Conservation (phyloP, 331 rosid genomes). For the Ulmus americana region DNA sequence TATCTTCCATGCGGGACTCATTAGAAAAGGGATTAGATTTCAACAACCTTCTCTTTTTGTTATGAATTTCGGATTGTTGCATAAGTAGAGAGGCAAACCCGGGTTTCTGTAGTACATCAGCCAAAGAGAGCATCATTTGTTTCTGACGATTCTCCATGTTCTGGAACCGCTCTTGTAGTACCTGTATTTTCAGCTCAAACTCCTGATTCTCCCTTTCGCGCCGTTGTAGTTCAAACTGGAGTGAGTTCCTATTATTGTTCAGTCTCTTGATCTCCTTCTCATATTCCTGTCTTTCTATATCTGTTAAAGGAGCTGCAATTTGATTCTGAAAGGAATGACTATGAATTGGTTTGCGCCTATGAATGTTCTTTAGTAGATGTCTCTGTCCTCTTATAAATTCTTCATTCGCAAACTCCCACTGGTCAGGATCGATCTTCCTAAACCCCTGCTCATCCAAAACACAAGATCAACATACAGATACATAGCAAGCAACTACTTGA, state of each 20-base stretch:
- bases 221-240: constrained; percentile 27
- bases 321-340: constrained; percentile 37
- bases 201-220: constrained; percentile 29
- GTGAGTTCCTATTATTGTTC: constrained; percentile 23
- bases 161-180: constrained; percentile 21
- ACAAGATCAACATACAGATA: constrained; percentile 1
- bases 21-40: constrained; percentile 11
- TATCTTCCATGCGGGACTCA: constrained; percentile 15
- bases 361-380: constrained; percentile 40
- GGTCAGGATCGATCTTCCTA: constrained; percentile 44
- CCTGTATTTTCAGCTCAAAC: constrained; percentile 23
- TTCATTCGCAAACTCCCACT: constrained; percentile 51
- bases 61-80: constrained; percentile 29
- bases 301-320: constrained; percentile 29
- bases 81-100: constrained; percentile 22
- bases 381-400: constrained; percentile 41
- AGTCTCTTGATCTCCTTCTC: constrained; percentile 30
- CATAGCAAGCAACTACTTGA: neutral
- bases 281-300: constrained; percentile 29
- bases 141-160: constrained; percentile 32
- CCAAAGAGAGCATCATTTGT: constrained; percentile 18
- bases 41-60: constrained; percentile 31
- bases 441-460: constrained; percentile 34
- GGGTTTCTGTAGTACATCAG: constrained; percentile 23
- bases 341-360: constrained; percentile 45